Base-by-base conservation (phyloP, 129 eudicot genomes). In the Artemisia annua region DNA sequence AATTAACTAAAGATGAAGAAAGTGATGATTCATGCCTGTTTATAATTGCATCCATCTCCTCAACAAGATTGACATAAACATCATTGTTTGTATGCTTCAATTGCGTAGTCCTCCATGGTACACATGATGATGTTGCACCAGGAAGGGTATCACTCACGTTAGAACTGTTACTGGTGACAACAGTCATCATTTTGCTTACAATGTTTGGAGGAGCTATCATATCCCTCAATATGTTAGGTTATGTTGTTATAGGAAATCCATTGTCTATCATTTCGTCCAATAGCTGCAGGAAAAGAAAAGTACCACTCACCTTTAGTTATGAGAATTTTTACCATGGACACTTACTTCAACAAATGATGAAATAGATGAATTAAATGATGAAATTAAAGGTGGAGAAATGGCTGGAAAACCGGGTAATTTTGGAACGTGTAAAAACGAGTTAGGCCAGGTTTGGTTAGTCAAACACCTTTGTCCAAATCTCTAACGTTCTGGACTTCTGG, bases 171-270 rank as follows among this genome's bases (percentile, higher is more conserved):
- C 98, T 97, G 0, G 97, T 94, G 48, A 94, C 91, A 79, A 90
- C 96, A 80, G 97, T 94, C 80, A 94, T 71, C 78, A 94, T 83
- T 80, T 94, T 94, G 89, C 97, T 90, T 57, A 94, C 92, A 63
- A 94, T 88, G 73, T 86, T 94, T 67, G 98, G 98, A 28, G 97
- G 98, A 73, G 96, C 88, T 71, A 94, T 94, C 98, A 94, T 90
- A 73, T 90, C 98, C 66, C 96, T 90, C 63, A 94, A 69, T 0
- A 20, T 20, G 22, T 20, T 20, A 20, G 0, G 22, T 20, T 20
- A 20, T 20, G 22, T 20, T 20, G 22, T 20, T 20, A 20, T 0
- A 20, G 22, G 22, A 20, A 20, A 20, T 20, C 22, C 22, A 20
- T 20, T 20, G 22, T 20, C 22, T 20, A 20, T 20, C 22, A 20